Base-by-base conservation (phyloP, 1,284 basidiomycete species). In the Ustilago bromivora region DNA sequence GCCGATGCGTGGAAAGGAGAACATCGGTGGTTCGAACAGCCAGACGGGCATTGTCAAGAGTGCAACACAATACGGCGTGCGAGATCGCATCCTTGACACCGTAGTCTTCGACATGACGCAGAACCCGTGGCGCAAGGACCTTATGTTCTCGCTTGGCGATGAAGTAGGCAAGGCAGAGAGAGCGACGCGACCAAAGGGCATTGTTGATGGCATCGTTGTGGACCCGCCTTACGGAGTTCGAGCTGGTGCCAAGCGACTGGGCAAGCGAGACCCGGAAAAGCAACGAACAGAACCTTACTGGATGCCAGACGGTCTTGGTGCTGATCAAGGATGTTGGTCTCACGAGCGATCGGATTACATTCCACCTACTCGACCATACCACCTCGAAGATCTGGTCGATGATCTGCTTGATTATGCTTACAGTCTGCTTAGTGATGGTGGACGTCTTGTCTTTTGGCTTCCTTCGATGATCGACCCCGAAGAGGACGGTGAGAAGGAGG, bases 191-290 rank as follows among this genome's bases (percentile, higher is more conserved):
- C 60, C 65, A 2, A 61, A 38, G 2, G 92, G 90, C 4, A 87
- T 98, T 13, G 93, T 99, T 73, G 97, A 99, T 82, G 95, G 96
- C 1, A 96, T 99, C 75, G 89, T 85, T 8, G 79, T 82, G 8
- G 83, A 82, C 56, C 83, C 71, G 38, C 66, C 82, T 92, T 96
- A 99, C 86, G 97, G 96, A 11, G 94, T 99, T 0, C 89, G 97
- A 35, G 96, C 97, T 17, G 97, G 97, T 1, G 97, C 97, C 3
- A 99, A 99, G 87, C 90, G 96, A 40, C 88, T 97, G 1, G 97
- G 97, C 0, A 89, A 94, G 59, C 88, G 88, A 62, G 87, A 88
- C 35, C 79, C 85, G 13, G 80, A 84, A 66, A 84, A 86, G 86
- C 80, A 84, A 36, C 74, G 80, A 10, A 63, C 71, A n/a, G 82